Percentiles rank a stretch among this genome's conserved stretches.
phyloP scores from a whole-genome alignment of 1,139 yeast species.

The Candida buenavistaensis region DNA sequence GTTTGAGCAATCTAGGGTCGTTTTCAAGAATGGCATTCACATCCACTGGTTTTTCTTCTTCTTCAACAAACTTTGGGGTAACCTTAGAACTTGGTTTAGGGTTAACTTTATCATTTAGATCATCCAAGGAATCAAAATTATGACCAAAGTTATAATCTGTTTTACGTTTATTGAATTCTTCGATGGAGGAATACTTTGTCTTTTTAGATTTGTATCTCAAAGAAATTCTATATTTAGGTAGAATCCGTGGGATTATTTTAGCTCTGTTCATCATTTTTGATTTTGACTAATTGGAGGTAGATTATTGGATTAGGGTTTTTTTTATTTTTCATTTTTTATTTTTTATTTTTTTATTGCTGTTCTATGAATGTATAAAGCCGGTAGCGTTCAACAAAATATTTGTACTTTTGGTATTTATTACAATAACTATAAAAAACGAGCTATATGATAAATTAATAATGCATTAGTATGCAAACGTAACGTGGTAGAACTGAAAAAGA shows the following conservation, averaged over 20 bases:
- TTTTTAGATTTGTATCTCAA: constrained; percentile 4
- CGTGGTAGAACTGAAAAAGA: too few species aligned
- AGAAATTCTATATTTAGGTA: not conserved
- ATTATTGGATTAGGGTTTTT: not conserved
- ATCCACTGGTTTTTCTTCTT: constrained; percentile 12
- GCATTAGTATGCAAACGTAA: too few species aligned
- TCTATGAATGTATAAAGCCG: too few species aligned
- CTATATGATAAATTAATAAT: not conserved
- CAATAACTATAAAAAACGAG: not conserved
- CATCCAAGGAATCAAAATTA: constrained; percentile 29
- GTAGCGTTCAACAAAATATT: too few species aligned
- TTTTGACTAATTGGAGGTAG: not conserved
- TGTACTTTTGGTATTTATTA: too few species aligned
- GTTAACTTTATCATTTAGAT: constrained; percentile 17
- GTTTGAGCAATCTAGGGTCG: constrained; percentile 35
- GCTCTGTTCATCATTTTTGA: constrained; percentile 5
- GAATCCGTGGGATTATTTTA: constrained; percentile 1
- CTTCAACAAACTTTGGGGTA: not conserved
- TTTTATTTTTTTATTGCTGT: too few species aligned
- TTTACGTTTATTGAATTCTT: constrained; percentile 40
- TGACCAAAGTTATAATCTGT: constrained; percentile 37
- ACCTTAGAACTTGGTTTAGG: constrained; percentile 11
- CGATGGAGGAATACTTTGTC: constrained; percentile 24
- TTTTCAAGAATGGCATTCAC: constrained; percentile 27
- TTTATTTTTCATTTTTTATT: constrained; percentile 5